Base-by-base conservation (phyloP, 768 basidiomycete species). In the Russula vinacea region DNA sequence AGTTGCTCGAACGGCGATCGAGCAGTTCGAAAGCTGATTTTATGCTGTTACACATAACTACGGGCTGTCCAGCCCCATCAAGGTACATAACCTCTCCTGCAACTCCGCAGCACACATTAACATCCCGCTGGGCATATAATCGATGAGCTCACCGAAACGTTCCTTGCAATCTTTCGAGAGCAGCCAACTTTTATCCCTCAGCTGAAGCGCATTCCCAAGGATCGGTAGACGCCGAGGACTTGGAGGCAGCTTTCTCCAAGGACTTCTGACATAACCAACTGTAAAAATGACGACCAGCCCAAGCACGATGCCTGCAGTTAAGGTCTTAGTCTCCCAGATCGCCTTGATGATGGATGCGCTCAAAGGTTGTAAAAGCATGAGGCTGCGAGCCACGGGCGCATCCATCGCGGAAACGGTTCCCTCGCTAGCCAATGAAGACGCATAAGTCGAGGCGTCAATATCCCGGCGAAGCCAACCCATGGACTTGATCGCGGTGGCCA, bases 1-100 rank as follows among this genome's bases (percentile, higher is more conserved):
- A 74, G 24, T 68, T 73, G 24, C 54, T 37, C 17, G 69, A 57
- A 24, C 71, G 62, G 32, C 67, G 65, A 10, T 75, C 74, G 1
- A 74, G 66, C 5, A 76, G 64, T 17, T 75, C 74, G 19, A 44
- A 49, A 0, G 69, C 70, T 6, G 68, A 67, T 37, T 73, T 66
- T 16, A 62, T 49, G 14, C 69, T 67, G 58, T 71, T 74, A 35
- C 75, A 56, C 11, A 76, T 54, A 5, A 75, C 44, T 22, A 69
- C 56, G 11, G 66, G 63, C 26, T 26, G 56, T 26, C 66, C 68
- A 6, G 67, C 42, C 16, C 67, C 60, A 42, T 65, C 39, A 22
- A 72, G 49, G 51, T 71, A 65, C 19, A 72, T 60, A 10, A 72
- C 8, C 8, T 69, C 68, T 29, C 40, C 62, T 63, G 29, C 8